Evolutionary conservation across 2,329 filamentous ascomycete genomes (phyloP), one percentile per base, ranked within the genome.

Genomic region (Trichoderma citrinoviride): DNA sequence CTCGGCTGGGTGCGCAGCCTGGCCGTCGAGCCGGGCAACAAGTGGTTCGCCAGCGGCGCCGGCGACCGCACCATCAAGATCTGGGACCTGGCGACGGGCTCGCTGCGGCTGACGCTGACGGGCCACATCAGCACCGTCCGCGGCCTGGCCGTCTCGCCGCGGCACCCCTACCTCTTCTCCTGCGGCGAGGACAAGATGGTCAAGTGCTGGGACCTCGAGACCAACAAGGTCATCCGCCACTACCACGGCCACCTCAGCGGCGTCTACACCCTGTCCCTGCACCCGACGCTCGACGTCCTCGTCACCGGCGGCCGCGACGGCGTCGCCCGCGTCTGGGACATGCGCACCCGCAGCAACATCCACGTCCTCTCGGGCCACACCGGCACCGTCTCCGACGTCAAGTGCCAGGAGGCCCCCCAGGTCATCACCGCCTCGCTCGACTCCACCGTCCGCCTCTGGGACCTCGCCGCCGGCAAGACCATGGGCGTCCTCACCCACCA

Each of bases 121-220:
- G 94, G 94, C 41, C 94, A 97, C 77, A 97, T 97, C 73, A 96
- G 92, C 55, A 96, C 92, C 5, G 93, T 97, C 0, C 88, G 93
- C 61, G 95, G 95, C 2, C 84, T 99, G 54, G 95, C 94, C 0
- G 92, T 99, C 7, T 97, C 92, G 21, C 91, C 93, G 17, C 84
- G 95, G 53, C 95, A 99, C 78, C 96, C 95, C 0, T 99, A 99
- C 74, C 85, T 99, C 10, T 99, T 99, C 78, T 97, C 93, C 12
- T 99, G 95, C 73, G 96, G 92, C 65, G 95, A 99, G 78, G 95
- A 99, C 77, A 99, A 99, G 82, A 97, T 97, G 93, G 95, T 99
- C 68, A 99, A 99, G 79, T 99, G 95, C 80, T 99, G 95, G 95
- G 95, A 99, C 80, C 81, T 99, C 69, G 95, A 99, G 78, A 97